Conservation (phyloP, 768 basidiomycete genomes). For the Lentinus tigrinus region DNA sequence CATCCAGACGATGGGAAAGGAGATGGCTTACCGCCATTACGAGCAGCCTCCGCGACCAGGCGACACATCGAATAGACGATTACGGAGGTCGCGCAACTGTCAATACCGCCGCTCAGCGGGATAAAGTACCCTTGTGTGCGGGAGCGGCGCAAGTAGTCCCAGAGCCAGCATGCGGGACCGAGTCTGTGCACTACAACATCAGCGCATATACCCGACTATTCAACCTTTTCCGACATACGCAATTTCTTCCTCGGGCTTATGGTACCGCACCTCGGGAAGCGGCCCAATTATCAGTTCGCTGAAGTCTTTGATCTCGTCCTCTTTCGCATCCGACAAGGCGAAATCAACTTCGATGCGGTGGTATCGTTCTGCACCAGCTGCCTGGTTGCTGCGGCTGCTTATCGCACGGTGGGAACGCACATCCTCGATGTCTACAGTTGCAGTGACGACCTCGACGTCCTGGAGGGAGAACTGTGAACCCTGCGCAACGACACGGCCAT, state of each 20-base stretch:
- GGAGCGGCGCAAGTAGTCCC: constrained; percentile 97
- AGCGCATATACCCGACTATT: not conserved
- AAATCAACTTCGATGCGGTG: constrained; percentile 81
- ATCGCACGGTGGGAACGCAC: constrained; percentile 86
- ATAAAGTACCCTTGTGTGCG: constrained; percentile 93
- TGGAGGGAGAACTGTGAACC: constrained; percentile 95
- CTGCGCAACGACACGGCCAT: constrained; percentile 90
- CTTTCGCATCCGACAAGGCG: constrained; percentile 64
- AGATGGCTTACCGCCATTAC: constrained; percentile 57
- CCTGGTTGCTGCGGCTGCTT: constrained; percentile 89
- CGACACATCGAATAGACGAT: constrained; percentile 98
- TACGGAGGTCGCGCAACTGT: constrained; percentile 94
- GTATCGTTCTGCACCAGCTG: constrained; percentile 72
- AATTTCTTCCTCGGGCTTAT: constrained; percentile 93
- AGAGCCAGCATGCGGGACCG: constrained; percentile 99
- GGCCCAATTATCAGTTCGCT: constrained; percentile 23
- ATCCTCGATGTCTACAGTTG: constrained; percentile 96
- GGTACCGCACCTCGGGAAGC: constrained; percentile 61
- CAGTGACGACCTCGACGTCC: constrained; percentile 95
- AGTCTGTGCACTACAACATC: constrained; percentile 59
- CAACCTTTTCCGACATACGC: constrained; percentile 73
- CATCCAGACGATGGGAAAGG: not conserved
- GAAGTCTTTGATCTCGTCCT: constrained; percentile 40
- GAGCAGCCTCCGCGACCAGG: constrained; percentile 78
- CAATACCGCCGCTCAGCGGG: constrained; percentile 94